These are phyloP conservation scores for Sugiyamaella boreocaroliniensis DNA, from an alignment of 805 yeast species.

Conservation along the genomic window DNA sequence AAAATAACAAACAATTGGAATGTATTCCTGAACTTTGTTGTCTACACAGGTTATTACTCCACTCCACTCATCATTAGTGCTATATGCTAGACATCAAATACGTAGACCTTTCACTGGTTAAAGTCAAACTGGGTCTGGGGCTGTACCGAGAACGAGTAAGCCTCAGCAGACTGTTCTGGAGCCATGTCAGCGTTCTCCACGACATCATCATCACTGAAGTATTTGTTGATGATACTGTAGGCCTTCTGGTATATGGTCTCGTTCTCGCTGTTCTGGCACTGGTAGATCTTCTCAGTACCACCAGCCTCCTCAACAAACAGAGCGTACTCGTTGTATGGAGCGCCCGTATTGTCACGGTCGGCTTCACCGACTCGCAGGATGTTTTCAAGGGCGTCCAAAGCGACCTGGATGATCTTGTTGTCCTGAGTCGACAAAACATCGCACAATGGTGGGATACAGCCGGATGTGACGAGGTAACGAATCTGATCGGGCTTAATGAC, in stretches of 20 bases:
- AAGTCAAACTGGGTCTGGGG: slow-evolving; percentile 21
- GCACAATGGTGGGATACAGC: slow-evolving; percentile 95
- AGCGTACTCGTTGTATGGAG: slow-evolving; percentile 76
- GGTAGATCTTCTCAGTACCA: slow-evolving; percentile 93
- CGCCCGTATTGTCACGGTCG: slow-evolving; percentile 72
- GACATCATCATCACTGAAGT: slow-evolving; percentile 71
- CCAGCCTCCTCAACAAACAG: slow-evolving; percentile 95
- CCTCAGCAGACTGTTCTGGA: slow-evolving; percentile 72
- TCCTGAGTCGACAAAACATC: slow-evolving; percentile 86
- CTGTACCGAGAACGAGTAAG: slow-evolving; percentile 80
- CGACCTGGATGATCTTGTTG: slow-evolving; percentile 85
- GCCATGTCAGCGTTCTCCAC: slow-evolving; percentile 57
- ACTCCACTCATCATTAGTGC: too few species aligned
- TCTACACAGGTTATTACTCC: too few species aligned
- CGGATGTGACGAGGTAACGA: slow-evolving; percentile 86
- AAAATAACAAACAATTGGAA: too few species aligned
- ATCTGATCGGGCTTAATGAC: slow-evolving; percentile 87
- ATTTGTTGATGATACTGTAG: slow-evolving; percentile 80
- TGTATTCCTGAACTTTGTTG: too few species aligned
- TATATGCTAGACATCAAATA: too few species aligned
- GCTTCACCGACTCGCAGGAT: slow-evolving; percentile 90
- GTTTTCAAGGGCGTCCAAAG: slow-evolving; percentile 91
- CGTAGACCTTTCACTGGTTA: not conserved
- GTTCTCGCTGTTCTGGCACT: slow-evolving; percentile 85
- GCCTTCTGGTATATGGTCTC: slow-evolving; percentile 91